Conservation (phyloP, 148 eudicot genomes). For the Amaranthus palmeri region DNA sequence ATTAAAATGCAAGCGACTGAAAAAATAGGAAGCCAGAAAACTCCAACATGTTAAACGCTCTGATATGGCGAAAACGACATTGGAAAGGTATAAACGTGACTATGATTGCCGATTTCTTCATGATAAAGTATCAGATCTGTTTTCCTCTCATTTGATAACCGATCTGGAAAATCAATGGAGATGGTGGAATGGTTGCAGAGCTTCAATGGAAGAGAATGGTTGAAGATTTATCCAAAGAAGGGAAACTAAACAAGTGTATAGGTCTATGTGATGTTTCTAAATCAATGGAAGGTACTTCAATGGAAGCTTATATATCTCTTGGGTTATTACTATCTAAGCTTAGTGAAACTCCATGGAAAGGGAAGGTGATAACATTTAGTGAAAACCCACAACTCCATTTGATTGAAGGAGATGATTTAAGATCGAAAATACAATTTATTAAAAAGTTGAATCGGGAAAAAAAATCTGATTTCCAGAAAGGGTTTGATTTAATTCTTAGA, state of each 20-base stretch:
- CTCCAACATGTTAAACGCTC: background rate
- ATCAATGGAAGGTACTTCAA: conserved; percentile 23
- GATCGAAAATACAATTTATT: conserved; percentile 11
- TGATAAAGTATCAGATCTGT: conserved; percentile 23
- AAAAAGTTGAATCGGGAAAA: conserved; percentile 21
- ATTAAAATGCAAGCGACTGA: conserved; percentile 13
- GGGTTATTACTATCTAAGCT: conserved; percentile 23
- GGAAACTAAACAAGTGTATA: conserved; percentile 21
- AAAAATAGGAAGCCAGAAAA: conserved; percentile 4
- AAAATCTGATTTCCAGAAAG: conserved; percentile 23
- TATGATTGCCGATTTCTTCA: conserved; percentile 24
- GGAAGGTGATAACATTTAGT: conserved; percentile 33
- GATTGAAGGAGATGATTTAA: conserved; percentile 13
- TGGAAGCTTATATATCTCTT: conserved; percentile 26
- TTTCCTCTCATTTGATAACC: background rate
- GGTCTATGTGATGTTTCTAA: conserved; percentile 29
- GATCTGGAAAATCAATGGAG: conserved; percentile 14
- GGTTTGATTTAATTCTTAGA: conserved; percentile 22
- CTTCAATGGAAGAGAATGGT: conserved; percentile 34
- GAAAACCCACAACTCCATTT: conserved; percentile 15
- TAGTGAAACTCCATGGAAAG: conserved; percentile 30
- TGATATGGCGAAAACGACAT: conserved; percentile 14
- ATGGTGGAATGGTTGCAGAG: conserved; percentile 25
- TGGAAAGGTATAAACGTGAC: conserved; percentile 18
- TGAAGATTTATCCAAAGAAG: conserved; percentile 11